Evolutionary conservation across 768 basidiomycete species (phyloP), one percentile per base, ranked within the genome.

Genomic region (Suillus placidus): DNA sequence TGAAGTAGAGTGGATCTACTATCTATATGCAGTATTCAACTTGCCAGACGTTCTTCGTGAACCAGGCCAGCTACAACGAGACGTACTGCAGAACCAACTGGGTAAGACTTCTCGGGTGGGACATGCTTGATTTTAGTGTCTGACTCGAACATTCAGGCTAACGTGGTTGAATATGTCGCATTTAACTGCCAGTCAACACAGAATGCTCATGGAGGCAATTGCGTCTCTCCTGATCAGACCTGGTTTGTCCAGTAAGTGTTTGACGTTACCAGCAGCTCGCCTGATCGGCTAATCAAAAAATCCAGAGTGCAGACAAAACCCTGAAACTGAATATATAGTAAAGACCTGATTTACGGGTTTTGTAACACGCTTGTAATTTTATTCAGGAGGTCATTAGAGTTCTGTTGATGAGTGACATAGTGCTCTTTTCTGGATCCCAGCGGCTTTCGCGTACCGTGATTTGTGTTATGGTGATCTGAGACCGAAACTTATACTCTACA

Each of bases 201-300:
- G 76, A 84, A 84, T 63, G 83, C 84, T 2, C 81, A 84, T 64
- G 85, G 83, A 10, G 84, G 83, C 1, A 74, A 80, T 58, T 84
- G 83, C 68, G 80, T 84, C 30, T 81, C 84, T 18, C 75, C 70
- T 60, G 79, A 84, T 68, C 79, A 83, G 68, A 69, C 73, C 35
- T 85, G 82, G 80, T 85, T 83, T 71, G 79, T 83, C 64, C 82
- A 85, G 83, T 83, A 67, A 70, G 82, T 79, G 4, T 18, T 35
- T 20, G 10, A 20, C 18, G 1, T 34, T 4, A 30, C 38, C 20
- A 42, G 38, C 16, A 40, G 18, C 26, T 60, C 10, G 37, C 26
- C 18, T 60, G 57, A 34, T 55, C 10, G 20, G 10, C 26, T 12
- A 13, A 60, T 57, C 18, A 26, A 37, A 49, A 16, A 38, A n/a